These are phyloP conservation scores for Sporisorium exsertum DNA, from an alignment of 1,284 basidiomycete genomes.

Conservation along the genomic window DNA sequence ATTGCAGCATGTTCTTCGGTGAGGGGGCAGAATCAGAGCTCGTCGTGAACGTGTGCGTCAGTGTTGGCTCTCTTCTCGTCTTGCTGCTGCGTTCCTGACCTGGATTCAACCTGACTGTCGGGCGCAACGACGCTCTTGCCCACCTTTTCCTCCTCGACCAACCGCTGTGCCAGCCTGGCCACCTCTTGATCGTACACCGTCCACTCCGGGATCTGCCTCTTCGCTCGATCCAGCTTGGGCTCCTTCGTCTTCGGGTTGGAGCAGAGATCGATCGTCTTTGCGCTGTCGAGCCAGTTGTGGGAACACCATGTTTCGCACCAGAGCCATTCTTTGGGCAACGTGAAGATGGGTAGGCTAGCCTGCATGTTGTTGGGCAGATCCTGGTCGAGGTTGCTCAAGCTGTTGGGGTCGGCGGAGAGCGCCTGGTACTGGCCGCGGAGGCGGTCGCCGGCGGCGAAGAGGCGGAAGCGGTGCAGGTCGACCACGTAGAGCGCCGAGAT, in stretches of 20 bases:
- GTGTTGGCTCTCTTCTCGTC: neutral
- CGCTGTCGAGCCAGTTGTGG: conserved; percentile 54
- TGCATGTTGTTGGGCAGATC: conserved; percentile 67
- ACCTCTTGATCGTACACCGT: conserved; percentile 81
- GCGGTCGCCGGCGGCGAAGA: conserved; percentile 79
- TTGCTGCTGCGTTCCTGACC: neutral
- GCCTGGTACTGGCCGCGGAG: conserved; percentile 91
- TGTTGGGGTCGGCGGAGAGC: conserved; percentile 91
- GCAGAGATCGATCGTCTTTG: conserved; percentile 69
- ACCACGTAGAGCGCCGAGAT: conserved; percentile 87
- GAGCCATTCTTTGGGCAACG: conserved; percentile 64
- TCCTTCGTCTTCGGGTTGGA: conserved; percentile 78
- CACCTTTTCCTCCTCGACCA: conserved; percentile 44
- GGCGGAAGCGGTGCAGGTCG: conserved; percentile 93
- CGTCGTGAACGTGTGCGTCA: conserved; percentile 17
- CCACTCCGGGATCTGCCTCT: conserved; percentile 95
- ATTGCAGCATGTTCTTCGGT: neutral
- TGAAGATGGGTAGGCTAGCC: conserved; percentile 58
- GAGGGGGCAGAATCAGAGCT: conserved; percentile 11
- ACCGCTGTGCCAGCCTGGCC: conserved; percentile 63
- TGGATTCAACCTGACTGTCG: conserved; percentile 19
- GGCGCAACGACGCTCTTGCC: conserved; percentile 38
- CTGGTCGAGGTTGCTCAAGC: conserved; percentile 94
- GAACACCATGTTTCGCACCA: conserved; percentile 70
- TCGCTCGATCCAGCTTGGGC: conserved; percentile 88